Conservation (phyloP, 1,139 yeast species). For the Yamadazyma conglobata region DNA sequence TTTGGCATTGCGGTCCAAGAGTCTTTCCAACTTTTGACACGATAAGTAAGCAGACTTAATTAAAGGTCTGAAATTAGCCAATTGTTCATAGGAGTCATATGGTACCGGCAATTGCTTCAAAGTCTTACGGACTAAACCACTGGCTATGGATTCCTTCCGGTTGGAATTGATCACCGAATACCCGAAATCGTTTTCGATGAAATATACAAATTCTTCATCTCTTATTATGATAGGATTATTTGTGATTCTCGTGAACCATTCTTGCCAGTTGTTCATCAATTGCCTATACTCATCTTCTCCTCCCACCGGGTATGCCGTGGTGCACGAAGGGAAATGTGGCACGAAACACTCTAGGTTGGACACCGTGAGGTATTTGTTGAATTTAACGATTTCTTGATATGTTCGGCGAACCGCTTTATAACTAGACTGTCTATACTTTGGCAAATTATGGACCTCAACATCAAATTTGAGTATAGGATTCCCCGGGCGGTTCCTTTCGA, state of each 20-base stretch:
- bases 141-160: constrained; percentile 59
- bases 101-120: constrained; percentile 91
- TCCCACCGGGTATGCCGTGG: constrained; percentile 75
- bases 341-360: constrained; percentile 92
- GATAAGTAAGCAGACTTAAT: constrained; percentile 72
- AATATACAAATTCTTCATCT: constrained; percentile 85
- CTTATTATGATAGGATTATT: constrained; percentile 73
- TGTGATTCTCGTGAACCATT: constrained; percentile 80
- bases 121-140: constrained; percentile 84
- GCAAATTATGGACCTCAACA: constrained; percentile 50
- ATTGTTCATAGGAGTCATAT: constrained; percentile 75
- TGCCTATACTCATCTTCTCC: constrained; percentile 76
- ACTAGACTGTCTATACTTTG: constrained; percentile 66
- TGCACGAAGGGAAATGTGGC: constrained; percentile 77
- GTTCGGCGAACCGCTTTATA: constrained; percentile 82
- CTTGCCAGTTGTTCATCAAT: constrained; percentile 62
- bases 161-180: constrained; percentile 62
- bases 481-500: constrained; percentile 40
- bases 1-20: constrained; percentile 54
- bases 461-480: constrained; percentile 46
- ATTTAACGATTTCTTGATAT: constrained; percentile 68
- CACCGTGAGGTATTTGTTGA: constrained; percentile 73
- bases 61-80: constrained; percentile 82
- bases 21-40: constrained; percentile 54
- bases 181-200: constrained; percentile 85